A percentile compares a stretch with the other conserved stretches of the same genome.
Conservation (phyloP, 345 rosid species). For the Hirschfeldia incana region DNA sequence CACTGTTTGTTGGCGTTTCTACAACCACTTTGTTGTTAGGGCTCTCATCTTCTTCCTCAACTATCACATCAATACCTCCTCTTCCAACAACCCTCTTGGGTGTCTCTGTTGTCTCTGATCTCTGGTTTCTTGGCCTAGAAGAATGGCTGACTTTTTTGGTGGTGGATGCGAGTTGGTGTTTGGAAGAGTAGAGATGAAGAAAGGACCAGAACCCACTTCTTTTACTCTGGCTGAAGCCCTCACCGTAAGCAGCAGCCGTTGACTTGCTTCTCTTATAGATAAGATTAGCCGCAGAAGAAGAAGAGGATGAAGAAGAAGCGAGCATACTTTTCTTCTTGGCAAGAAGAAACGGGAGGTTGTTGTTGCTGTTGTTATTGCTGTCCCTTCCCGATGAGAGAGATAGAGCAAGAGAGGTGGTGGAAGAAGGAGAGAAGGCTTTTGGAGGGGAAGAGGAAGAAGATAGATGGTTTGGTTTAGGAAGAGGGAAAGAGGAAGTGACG, state of each 20-base stretch:
- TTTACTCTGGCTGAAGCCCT: conserved; percentile 48
- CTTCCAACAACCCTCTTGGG: conserved; percentile 14
- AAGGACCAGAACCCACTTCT: conserved; percentile 92
- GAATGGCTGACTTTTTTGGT: conserved; percentile 35
- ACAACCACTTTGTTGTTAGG: conserved; percentile 19
- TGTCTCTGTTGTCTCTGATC: conserved; percentile 14
- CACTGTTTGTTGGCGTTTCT: conserved; percentile 31
- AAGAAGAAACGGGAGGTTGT: conserved; percentile 63
- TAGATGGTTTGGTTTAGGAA: conserved; percentile 50
- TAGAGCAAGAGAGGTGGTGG: conserved; percentile 38
- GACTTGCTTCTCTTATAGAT: conserved; percentile 88
- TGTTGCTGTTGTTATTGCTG: conserved; percentile 35
- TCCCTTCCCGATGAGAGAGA: conserved; percentile 46
- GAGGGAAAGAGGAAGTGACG: conserved; percentile 82
- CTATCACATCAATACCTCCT: conserved; percentile 34
- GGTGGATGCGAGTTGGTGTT: conserved; percentile 22
- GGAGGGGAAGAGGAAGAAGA: conserved; percentile 52
- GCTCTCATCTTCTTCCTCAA: conserved; percentile 35
- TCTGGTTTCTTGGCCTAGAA: conserved; percentile 20
- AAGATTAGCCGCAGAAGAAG: conserved; percentile 45
- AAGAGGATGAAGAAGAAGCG: conserved; percentile 46
- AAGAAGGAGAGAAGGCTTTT: conserved; percentile 43
- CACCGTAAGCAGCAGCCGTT: conserved; percentile 44
- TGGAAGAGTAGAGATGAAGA: conserved; percentile 55
- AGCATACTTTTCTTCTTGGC: conserved; percentile 70